phyloP scores from a whole-genome alignment of 805 yeast species.

The Spathaspora sp. region DNA sequence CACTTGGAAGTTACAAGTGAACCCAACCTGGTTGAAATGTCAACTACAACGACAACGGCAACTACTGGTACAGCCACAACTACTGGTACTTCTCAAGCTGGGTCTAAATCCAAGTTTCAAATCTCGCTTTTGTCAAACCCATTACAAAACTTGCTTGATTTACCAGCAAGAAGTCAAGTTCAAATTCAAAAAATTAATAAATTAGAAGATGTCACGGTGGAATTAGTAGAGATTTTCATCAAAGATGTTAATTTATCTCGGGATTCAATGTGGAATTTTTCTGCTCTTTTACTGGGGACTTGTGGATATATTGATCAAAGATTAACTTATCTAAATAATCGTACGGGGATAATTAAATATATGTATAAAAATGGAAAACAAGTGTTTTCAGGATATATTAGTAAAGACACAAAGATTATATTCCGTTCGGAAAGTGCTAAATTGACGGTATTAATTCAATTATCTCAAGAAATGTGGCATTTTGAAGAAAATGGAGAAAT shows the following conservation, averaged over 20 bases:
- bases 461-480: constrained; percentile 96
- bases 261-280: constrained; percentile 89
- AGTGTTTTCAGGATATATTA: constrained; percentile 72
- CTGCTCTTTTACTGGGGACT: constrained; percentile 54
- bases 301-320: constrained; percentile 70
- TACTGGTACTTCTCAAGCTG: constrained; percentile 8
- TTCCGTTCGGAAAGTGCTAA: constrained; percentile 91
- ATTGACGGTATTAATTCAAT: constrained; percentile 77
- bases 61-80: background rate
- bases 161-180: constrained; percentile 67
- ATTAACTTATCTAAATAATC: constrained; percentile 53
- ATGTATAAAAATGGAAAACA: constrained; percentile 67
- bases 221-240: constrained; percentile 75
- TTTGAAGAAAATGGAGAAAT: constrained; percentile 96
- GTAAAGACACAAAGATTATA: constrained; percentile 70
- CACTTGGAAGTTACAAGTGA: constrained; percentile 5
- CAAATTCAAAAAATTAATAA: constrained; percentile 45
- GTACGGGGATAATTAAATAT: constrained; percentile 61
- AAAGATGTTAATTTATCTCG: constrained; percentile 79
- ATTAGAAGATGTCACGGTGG: constrained; percentile 58
- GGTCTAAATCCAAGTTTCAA: constrained; percentile 27
- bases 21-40: background rate
- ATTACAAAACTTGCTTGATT: constrained; percentile 54
- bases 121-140: constrained; percentile 61
- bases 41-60: background rate